Conservation (phyloP, 441 rosid species). For the Pelargonium cotyledonis region DNA sequence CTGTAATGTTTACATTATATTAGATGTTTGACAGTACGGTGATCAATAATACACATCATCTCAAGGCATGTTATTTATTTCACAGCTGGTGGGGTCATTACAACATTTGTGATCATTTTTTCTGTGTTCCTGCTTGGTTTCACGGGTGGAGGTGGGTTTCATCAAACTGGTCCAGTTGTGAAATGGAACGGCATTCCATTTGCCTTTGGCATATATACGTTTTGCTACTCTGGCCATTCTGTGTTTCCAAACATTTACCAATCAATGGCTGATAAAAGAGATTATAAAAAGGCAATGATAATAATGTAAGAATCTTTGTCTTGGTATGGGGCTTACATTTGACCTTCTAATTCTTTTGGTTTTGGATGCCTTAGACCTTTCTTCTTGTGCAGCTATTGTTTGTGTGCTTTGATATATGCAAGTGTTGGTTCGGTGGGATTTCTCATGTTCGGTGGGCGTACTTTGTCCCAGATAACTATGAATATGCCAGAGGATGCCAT, state of each 20-base stretch:
- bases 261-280: conserved; percentile 80
- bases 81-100: conserved; percentile 81
- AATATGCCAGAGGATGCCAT: conserved; percentile 61
- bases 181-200: conserved; percentile 80
- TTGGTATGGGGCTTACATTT: neutral
- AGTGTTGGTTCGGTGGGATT: conserved; percentile 72
- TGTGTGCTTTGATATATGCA: conserved; percentile 59
- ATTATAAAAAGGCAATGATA: conserved; percentile 54
- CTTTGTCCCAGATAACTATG: conserved; percentile 78
- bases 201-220: conserved; percentile 73
- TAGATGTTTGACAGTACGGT: neutral
- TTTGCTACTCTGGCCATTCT: conserved; percentile 73
- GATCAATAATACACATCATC: neutral
- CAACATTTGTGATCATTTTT: conserved; percentile 49
- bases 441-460: conserved; percentile 71
- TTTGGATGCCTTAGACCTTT: neutral
- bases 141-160: conserved; percentile 61
- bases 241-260: conserved; percentile 95
- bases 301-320: conserved; percentile 33
- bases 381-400: conserved; percentile 46
- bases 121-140: conserved; percentile 55
- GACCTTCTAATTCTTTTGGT: neutral
- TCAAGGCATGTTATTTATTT: conserved; percentile 11
- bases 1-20: neutral
- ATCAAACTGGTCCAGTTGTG: conserved; percentile 49